Evolutionary conservation across 2,329 filamentous ascomycete genomes (phyloP).

Genomic region (Fusarium floridanum): DNA sequence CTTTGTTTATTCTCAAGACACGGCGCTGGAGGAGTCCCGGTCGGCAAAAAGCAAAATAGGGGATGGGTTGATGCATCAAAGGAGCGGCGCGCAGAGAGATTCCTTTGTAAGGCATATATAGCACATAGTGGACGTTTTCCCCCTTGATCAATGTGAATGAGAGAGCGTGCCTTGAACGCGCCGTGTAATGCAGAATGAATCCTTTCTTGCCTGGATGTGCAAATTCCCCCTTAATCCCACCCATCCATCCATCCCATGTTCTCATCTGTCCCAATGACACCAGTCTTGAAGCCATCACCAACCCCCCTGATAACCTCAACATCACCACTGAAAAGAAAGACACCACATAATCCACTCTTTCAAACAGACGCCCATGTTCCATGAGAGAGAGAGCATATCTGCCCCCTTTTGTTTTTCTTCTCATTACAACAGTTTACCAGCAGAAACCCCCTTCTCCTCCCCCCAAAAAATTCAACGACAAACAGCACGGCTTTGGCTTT

Average conservation of each 20-base stretch:
- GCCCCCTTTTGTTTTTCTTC: slow-evolving; percentile 35
- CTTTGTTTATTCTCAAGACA: slow-evolving; percentile 37
- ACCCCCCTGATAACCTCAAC: neutral
- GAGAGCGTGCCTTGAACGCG: slow-evolving; percentile 19
- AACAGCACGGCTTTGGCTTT: slow-evolving; percentile 27
- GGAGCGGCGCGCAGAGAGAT: slow-evolving; percentile 1
- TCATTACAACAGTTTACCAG: slow-evolving; percentile 45
- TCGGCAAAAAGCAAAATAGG: slow-evolving; percentile 29
- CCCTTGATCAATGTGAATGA: slow-evolving; percentile 27
- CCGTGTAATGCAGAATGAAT: slow-evolving; percentile 7
- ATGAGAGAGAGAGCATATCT: slow-evolving; percentile 22
- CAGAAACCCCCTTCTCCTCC: slow-evolving; percentile 6
- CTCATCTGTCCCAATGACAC: neutral
- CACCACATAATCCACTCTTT: neutral
- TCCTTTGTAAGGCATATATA: slow-evolving; percentile 8
- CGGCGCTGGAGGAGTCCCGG: slow-evolving; percentile 45
- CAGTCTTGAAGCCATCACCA: neutral
- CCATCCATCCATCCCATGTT: neutral
- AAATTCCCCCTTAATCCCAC: neutral
- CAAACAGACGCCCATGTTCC: slow-evolving; percentile 30
- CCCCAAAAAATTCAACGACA: slow-evolving; percentile 26
- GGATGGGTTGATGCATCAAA: slow-evolving; percentile 4
- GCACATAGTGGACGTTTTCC: slow-evolving; percentile 18
- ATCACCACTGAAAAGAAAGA: slow-evolving; percentile 10
- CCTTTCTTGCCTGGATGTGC: neutral